Conservation (phyloP, 257 asterid genomes). For the Echium plantagineum region DNA sequence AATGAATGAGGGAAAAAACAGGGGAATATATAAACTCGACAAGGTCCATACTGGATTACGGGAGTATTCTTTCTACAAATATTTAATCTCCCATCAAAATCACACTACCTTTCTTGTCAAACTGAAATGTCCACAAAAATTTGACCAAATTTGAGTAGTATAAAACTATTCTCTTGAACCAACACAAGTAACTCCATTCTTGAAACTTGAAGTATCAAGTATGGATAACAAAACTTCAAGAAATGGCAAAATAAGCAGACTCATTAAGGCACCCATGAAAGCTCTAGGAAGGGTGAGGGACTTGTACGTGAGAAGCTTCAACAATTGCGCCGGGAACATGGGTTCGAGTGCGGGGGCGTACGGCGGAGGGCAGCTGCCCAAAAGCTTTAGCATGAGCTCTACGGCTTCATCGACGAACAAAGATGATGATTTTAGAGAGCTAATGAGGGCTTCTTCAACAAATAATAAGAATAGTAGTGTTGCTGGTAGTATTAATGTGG, state of each 20-base stretch:
- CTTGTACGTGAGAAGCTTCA: conserved; percentile 28
- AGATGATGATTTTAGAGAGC: conserved; percentile 39
- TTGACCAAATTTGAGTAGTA: too few relatives aligned
- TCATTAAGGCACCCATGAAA: conserved; percentile 28
- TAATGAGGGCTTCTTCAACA: conserved; percentile 32
- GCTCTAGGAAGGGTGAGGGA: conserved; percentile 36
- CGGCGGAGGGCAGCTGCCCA: conserved; percentile 19
- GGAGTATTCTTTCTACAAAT: too few relatives aligned
- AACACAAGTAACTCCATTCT: too few relatives aligned
- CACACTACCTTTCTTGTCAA: too few relatives aligned
- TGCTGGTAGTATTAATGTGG: conserved; percentile 1
- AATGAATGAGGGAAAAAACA: too few relatives aligned
- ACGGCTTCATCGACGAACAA: conserved; percentile 1
- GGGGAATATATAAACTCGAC: too few relatives aligned
- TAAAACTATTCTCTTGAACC: too few relatives aligned
- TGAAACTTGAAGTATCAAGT: too few relatives aligned
- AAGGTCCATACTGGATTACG: too few relatives aligned
- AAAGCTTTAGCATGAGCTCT: conserved; percentile 32
- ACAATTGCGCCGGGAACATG: conserved; percentile 28
- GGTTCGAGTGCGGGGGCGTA: conserved; percentile 17
- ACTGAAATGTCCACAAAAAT: too few relatives aligned
- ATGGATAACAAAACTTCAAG: conserved; percentile 14
- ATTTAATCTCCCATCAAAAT: too few relatives aligned
- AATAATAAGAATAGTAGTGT: conserved; percentile 2
- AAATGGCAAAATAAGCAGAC: conserved; percentile 21